Evolutionary conservation across 2,329 filamentous ascomycete species (phyloP).

Genomic region (Phoma sp.): DNA sequence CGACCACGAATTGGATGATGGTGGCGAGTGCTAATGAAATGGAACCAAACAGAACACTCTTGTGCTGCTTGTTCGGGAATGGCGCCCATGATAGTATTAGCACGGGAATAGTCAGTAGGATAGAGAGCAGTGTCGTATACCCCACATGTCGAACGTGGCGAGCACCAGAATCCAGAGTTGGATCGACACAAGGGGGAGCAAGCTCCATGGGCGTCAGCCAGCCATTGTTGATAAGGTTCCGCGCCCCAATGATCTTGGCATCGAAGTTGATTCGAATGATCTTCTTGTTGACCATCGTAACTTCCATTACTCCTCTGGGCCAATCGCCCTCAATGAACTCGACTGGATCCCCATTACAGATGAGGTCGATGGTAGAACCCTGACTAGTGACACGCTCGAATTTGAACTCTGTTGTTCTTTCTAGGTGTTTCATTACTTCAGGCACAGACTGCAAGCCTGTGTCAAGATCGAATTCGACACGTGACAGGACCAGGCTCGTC

Average conservation of each 20-base stretch:
- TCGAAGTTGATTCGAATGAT: conserved; percentile 54
- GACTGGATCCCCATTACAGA: conserved; percentile 15
- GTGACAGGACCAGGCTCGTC: conserved; percentile 68
- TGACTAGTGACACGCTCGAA: conserved; percentile 51
- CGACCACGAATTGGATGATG: conserved; percentile 67
- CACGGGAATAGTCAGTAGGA: conserved; percentile 50
- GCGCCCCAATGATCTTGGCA: conserved; percentile 55
- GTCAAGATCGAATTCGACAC: conserved; percentile 69
- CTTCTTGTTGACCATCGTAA: conserved; percentile 24
- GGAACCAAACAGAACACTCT: conserved; percentile 55
- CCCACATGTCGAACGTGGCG: conserved; percentile 62
- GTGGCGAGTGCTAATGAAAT: conserved; percentile 69
- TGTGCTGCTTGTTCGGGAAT: conserved; percentile 48
- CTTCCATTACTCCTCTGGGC: conserved; percentile 31
- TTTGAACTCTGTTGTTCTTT: conserved; percentile 67
- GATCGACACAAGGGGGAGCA: conserved; percentile 55
- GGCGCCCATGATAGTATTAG: conserved; percentile 73
- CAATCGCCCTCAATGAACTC: conserved; percentile 23
- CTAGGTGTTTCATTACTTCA: conserved; percentile 58
- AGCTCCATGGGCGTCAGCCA: conserved; percentile 46
- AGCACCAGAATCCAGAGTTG: conserved; percentile 56
- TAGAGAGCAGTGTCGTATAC: conserved; percentile 45
- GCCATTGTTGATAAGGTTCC: conserved; percentile 51
- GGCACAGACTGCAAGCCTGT: conserved; percentile 28
- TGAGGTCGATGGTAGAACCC: conserved; percentile 33